Percentiles rank a stretch among this genome's conserved stretches.
These are phyloP conservation scores for Graphilbum fragrans DNA, from an alignment of 2,329 filamentous ascomycete species.

Conservation along the genomic window DNA sequence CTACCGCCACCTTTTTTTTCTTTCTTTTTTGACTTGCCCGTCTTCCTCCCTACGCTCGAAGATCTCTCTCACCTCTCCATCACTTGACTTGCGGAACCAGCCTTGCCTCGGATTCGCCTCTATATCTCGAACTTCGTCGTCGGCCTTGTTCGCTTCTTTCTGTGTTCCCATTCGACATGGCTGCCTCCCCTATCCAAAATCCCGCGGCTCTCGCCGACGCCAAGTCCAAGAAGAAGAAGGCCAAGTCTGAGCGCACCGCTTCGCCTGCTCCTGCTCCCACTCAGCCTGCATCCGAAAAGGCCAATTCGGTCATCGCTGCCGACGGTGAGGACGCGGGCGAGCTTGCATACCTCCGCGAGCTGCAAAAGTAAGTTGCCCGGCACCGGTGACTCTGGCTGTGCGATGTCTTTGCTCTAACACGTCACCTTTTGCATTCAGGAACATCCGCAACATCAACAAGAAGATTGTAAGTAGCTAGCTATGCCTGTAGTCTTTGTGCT, in stretches of 20 bases:
- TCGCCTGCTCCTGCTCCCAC: slow-evolving; percentile 44
- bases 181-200: slow-evolving; percentile 51
- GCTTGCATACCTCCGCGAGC: slow-evolving; percentile 71
- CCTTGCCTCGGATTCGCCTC: neutral
- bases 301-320: slow-evolving; percentile 29
- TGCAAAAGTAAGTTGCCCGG: slow-evolving; percentile 79
- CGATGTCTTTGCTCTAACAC: no score
- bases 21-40: neutral
- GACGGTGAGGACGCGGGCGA: slow-evolving; percentile 51
- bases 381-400: no score
- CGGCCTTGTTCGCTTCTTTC: neutral
- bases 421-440: slow-evolving; percentile 40
- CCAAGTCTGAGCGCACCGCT: slow-evolving; percentile 40
- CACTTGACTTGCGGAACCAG: neutral
- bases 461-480: slow-evolving; percentile 59
- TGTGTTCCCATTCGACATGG: slow-evolving; percentile 33
- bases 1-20: neutral
- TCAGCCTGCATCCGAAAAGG: slow-evolving; percentile 31
- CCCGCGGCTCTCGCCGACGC: slow-evolving; percentile 48
- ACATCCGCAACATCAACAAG: slow-evolving; percentile 84
- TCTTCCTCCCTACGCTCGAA: neutral
- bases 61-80: neutral
- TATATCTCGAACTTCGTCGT: neutral
- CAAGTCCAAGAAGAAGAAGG: slow-evolving; percentile 62
- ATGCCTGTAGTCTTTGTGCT: neutral